Evolutionary conservation across 2,329 filamentous ascomycete species (phyloP), one percentile per base, ranked within the genome.

Genomic region (Penicillium digitatum): DNA sequence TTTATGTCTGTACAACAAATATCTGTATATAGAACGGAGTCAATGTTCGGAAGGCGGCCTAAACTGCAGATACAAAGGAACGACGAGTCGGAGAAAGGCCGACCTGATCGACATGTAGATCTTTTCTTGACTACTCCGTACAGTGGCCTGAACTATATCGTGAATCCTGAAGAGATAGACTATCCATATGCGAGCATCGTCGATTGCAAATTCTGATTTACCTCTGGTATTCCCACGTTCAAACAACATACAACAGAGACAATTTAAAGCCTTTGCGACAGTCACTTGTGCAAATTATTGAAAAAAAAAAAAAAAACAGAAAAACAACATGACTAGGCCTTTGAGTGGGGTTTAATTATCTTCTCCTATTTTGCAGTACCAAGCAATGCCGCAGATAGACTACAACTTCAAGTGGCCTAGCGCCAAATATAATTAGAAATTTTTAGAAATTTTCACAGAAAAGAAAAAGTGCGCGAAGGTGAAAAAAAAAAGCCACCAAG

Each of bases 401-500:
- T 34, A 38, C 9, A 5, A 3, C 18, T 22, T n/a, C 5, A 38
- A n/a, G n/a, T 9, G 12, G 24, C 18, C 18, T 34, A 42, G 37
- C 10, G 18, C 6, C 6, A 9, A 39, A 44, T 39, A 44, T 39
- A 47, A 31, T 31, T 52, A 48, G 43, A n/a, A n/a, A n/a, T n/a
- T n/a, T n/a, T n/a, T n/a, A n/a, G n/a, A n/a, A n/a, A 11, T 31
- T 2, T 22, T 39, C 20, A 14, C 20, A 24, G 18, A 3, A 14
- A 55, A 34, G 35, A 20, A 31, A 11, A 37, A 49, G 24, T 29
- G 22, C 39, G 16, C 20, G 43, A 22, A 32, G 32, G 16, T 14
- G 32, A 26, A 24, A 27, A 38, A 24, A 24, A 37, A 48, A 57
- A 52, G 48, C 44, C 54, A 57, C 59, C 48, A 43, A 60, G n/a